These are phyloP conservation scores for Verticillium nonalfalfae DNA, from an alignment of 2,329 filamentous ascomycete species.

Conservation along the genomic window DNA sequence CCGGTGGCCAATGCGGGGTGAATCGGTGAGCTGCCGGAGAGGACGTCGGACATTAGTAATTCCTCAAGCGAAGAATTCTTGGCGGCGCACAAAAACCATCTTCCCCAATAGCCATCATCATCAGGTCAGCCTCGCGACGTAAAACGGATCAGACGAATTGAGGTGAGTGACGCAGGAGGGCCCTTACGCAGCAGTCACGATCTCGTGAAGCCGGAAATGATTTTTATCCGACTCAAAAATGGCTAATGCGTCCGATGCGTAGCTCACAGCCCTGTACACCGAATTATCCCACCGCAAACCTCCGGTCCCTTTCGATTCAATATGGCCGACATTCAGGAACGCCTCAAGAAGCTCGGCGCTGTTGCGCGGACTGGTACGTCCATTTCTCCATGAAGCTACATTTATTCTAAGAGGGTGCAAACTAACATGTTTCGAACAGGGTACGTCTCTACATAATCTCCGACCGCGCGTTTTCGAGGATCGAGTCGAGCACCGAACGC, in stretches of 20 bases:
- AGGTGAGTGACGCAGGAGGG: constrained; percentile 1
- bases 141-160: constrained; percentile 6
- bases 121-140: constrained; percentile 9
- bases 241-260: background rate
- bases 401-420: background rate
- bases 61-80: constrained; percentile 13
- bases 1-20: background rate
- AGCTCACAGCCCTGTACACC: background rate
- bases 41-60: constrained; percentile 7
- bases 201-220: background rate
- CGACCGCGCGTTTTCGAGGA: constrained; percentile 1
- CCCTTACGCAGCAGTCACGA: background rate
- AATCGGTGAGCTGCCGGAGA: background rate
- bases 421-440: constrained; percentile 19
- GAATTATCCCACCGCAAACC: constrained; percentile 4
- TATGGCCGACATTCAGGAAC: constrained; percentile 53
- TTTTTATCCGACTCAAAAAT: background rate
- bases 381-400: background rate
- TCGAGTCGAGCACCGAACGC: constrained; percentile 12
- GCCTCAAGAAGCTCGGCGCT: constrained; percentile 53
- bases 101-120: constrained; percentile 7
- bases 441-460: constrained; percentile 21
- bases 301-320: constrained; percentile 18
- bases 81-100: constrained; percentile 12
- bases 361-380: constrained; percentile 61